phyloP scores from a whole-genome alignment of 169 alveolate genomes.

The Eimeria tenella region DNA sequence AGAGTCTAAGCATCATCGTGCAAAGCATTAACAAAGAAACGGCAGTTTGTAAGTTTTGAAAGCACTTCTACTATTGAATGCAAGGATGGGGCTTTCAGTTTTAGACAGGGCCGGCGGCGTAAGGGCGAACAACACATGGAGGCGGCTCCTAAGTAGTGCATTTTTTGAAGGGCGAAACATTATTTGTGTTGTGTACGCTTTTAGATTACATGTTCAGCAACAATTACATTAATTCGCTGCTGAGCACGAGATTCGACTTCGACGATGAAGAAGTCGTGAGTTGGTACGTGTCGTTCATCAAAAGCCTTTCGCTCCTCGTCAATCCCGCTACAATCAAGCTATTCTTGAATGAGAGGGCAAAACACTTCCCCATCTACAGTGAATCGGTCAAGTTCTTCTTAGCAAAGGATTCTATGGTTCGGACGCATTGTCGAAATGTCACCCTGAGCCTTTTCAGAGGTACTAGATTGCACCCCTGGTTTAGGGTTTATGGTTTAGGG shows the following conservation, averaged over 20 bases:
- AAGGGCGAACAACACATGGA: too few species aligned
- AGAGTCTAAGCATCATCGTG: constrained; percentile 78
- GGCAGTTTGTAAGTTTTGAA: constrained; percentile 65
- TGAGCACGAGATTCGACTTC: constrained; percentile 70
- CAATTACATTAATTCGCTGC: constrained; percentile 73
- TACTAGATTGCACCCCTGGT: not conserved
- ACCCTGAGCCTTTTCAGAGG: constrained; percentile 76
- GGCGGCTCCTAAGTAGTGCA: not conserved
- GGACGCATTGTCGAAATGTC: constrained; percentile 78
- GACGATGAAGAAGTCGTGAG: constrained; percentile 77
- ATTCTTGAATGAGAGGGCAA: constrained; percentile 74
- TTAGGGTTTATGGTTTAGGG: too few species aligned
- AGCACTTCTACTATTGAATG: not conserved
- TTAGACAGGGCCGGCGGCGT: too few species aligned
- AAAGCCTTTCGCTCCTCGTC: constrained; percentile 71
- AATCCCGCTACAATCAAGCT: constrained; percentile 76
- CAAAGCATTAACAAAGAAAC: constrained; percentile 77
- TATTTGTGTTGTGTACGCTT: not conserved
- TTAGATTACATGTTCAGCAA: constrained; percentile 78
- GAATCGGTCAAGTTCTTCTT: constrained; percentile 77
- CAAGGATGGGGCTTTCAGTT: too few species aligned
- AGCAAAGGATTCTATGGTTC: constrained; percentile 80
- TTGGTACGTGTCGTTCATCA: constrained; percentile 79
- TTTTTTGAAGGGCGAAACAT: too few species aligned
- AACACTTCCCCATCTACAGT: constrained; percentile 73